Conservation (phyloP, 306 rosid genomes). For the Prunus salicina region DNA sequence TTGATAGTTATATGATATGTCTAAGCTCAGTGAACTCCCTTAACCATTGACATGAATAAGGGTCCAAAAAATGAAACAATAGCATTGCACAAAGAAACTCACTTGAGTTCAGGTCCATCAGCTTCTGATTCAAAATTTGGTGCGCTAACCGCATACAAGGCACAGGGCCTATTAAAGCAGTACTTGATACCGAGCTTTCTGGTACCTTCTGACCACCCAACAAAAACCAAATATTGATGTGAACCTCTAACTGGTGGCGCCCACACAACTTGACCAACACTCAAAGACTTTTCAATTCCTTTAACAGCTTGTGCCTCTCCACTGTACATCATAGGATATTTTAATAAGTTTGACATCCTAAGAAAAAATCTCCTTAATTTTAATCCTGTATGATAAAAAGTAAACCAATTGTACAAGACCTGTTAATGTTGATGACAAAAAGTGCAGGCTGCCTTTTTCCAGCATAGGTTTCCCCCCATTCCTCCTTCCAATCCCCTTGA, state of each 20-base stretch:
- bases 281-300: constrained; percentile 65
- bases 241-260: constrained; percentile 50
- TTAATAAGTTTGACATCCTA: constrained; percentile 4
- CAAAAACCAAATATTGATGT: constrained; percentile 66
- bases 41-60: constrained; percentile 11
- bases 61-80: neutral
- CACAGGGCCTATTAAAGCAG: constrained; percentile 83
- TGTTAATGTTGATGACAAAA: constrained; percentile 52
- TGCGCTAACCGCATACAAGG: constrained; percentile 55
- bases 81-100: constrained; percentile 33
- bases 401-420: constrained; percentile 36
- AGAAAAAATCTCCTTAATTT: constrained; percentile 13
- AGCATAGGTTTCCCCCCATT: constrained; percentile 88
- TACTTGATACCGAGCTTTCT: constrained; percentile 86
- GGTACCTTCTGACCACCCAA: constrained; percentile 66
- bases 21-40: neutral
- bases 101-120: constrained; percentile 45
- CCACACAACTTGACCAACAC: constrained; percentile 92
- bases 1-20: neutral
- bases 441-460: constrained; percentile 81
- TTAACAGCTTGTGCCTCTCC: constrained; percentile 67
- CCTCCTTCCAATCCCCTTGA: constrained; percentile 80
- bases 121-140: constrained; percentile 42
- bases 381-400: constrained; percentile 6
- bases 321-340: constrained; percentile 35